A percentile compares a stretch with the other conserved stretches of the same genome.
Evolutionary conservation across 73 alveolate genomes (phyloP).

Genomic region (Breviolum minutum): DNA sequence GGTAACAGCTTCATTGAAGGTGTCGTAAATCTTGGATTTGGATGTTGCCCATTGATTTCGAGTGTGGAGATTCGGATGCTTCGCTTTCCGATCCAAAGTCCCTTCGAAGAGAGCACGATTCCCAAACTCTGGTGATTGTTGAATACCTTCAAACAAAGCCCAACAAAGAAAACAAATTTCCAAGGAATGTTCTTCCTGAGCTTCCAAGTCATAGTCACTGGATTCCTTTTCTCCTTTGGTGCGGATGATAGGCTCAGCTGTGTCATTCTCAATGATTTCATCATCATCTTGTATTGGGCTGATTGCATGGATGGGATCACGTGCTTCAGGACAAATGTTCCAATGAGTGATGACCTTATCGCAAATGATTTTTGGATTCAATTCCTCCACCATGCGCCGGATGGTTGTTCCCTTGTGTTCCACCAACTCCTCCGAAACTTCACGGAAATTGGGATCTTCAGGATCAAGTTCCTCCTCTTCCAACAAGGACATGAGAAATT

Average conservation of each 20-base stretch:
- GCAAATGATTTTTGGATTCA: slow-evolving; percentile 61
- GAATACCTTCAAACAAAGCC: slow-evolving; percentile 75
- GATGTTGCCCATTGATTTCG: slow-evolving; percentile 91
- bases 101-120: slow-evolving; percentile 18
- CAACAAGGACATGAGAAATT: slow-evolving; percentile 52
- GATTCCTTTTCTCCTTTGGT: slow-evolving; percentile 82
- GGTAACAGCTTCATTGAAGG: slow-evolving; percentile 32
- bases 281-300: slow-evolving; percentile 61
- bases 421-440: slow-evolving; percentile 44
- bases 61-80: slow-evolving; percentile 43
- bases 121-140: slow-evolving; percentile 38
- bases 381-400: slow-evolving; percentile 90
- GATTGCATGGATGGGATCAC: slow-evolving; percentile 26
- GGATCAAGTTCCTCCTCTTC: slow-evolving; percentile 79
- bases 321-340: slow-evolving; percentile 66
- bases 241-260: slow-evolving; percentile 65
- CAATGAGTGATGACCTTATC: slow-evolving; percentile 79
- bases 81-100: slow-evolving; percentile 23
- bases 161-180: slow-evolving; percentile 66
- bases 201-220: slow-evolving; percentile 15
- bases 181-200: slow-evolving; percentile 64
- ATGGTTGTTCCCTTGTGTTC: slow-evolving; percentile 68
- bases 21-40: slow-evolving; percentile 72
- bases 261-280: slow-evolving; percentile 45
- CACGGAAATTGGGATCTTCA: slow-evolving; percentile 53